A percentile compares a stretch with the other conserved stretches of the same genome.
phyloP scores from a whole-genome alignment of 495 filamentous ascomycete genomes.

The Aspergillus avenaceus region DNA sequence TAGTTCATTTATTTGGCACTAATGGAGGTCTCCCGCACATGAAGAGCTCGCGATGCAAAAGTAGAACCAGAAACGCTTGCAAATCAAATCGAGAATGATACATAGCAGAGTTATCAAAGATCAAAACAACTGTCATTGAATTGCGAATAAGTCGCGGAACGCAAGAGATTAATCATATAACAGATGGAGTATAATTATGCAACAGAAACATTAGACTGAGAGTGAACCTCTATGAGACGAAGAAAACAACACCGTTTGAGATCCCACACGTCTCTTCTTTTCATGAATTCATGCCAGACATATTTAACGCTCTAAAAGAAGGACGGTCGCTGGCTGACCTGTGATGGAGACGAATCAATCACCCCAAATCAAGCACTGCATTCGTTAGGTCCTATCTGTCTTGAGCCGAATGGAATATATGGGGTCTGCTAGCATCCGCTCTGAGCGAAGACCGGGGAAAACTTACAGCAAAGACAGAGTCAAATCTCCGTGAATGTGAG shows the following conservation, averaged over 20 bases:
- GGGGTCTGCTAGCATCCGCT: not conserved
- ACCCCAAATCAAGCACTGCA: constrained; percentile 26
- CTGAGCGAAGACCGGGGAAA: not conserved
- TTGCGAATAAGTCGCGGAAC: not conserved
- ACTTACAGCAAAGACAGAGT: constrained; percentile 83
- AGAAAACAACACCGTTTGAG: not conserved
- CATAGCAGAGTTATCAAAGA: not conserved
- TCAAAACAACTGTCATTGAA: no score
- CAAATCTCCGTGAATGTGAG: constrained; percentile 84
- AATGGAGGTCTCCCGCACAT: not conserved
- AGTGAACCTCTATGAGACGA: constrained; percentile 4
- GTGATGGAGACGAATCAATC: not conserved
- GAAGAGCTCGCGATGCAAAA: not conserved
- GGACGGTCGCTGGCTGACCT: not conserved
- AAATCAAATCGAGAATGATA: no score
- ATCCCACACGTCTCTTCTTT: not conserved
- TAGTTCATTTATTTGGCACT: not conserved
- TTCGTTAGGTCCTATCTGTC: constrained; percentile 28
- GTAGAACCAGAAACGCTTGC: no score
- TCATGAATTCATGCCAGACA: not conserved
- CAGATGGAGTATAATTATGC: constrained; percentile 5
- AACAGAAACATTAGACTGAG: constrained; percentile 5
- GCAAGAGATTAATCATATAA: not conserved
- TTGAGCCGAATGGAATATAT: constrained; percentile 1
- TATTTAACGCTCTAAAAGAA: not conserved